These are phyloP conservation scores for Fusarium euwallaceae DNA, from an alignment of 2,329 filamentous ascomycete species.

Conservation along the genomic window DNA sequence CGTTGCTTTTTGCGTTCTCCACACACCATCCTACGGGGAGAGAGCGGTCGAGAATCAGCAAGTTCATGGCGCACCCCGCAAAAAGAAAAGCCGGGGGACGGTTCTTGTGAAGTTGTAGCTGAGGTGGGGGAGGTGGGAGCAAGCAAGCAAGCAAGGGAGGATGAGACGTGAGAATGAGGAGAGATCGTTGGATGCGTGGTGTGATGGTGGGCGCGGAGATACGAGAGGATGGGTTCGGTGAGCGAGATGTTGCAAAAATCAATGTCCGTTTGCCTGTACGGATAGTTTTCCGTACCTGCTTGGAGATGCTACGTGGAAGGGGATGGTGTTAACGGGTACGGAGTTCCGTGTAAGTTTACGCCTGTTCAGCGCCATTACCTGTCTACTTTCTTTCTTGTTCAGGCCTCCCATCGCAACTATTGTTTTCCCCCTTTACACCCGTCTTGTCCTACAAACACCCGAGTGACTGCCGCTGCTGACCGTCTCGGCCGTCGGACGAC, in stretches of 20 bases:
- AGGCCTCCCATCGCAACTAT: not conserved
- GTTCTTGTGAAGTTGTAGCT: slow-evolving; percentile 7
- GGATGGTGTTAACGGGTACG: not conserved
- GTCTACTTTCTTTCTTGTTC: not conserved
- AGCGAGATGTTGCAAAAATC: slow-evolving; percentile 15
- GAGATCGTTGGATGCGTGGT: slow-evolving; percentile 7
- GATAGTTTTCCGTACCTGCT: slow-evolving; percentile 1
- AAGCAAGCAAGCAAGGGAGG: not conserved
- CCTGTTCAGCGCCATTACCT: slow-evolving; percentile 10
- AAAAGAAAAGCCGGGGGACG: not conserved
- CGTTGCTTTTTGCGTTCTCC: slow-evolving; percentile 8
- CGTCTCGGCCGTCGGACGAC: slow-evolving; percentile 28
- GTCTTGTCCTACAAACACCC: not conserved
- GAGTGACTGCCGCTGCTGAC: slow-evolving; percentile 11
- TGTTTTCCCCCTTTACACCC: not conserved
- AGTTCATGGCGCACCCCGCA: slow-evolving; percentile 22
- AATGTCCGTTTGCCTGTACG: not conserved
- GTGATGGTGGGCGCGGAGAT: slow-evolving; percentile 34
- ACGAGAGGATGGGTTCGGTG: slow-evolving; percentile 30
- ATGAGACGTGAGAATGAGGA: slow-evolving; percentile 21
- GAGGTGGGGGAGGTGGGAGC: not conserved
- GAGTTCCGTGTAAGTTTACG: slow-evolving; percentile 13
- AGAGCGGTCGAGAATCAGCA: slow-evolving; percentile 1
- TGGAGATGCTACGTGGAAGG: slow-evolving; percentile 4
- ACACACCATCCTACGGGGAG: not conserved